Base-by-base conservation (phyloP, 2,329 filamentous ascomycete species). In the Trichoderma asperellum region DNA sequence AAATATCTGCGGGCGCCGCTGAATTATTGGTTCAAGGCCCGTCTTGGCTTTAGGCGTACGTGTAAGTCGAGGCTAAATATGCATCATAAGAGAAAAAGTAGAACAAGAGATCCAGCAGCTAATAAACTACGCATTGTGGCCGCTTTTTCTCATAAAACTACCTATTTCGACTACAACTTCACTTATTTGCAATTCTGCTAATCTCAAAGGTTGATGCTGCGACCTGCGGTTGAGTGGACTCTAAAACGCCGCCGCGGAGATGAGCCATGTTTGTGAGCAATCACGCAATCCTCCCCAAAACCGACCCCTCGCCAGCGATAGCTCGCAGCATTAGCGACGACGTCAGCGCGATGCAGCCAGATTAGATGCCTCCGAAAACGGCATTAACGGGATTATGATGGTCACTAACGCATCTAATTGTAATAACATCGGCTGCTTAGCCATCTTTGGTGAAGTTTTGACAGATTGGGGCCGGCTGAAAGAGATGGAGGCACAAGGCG, bases 231-330 rank as follows among this genome's bases (percentile, higher is more conserved):
- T 29, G 49, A 37, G 61, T 64, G 61, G 61, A 7, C 61, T 64
- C 61, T 7, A 34, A 21, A 66, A 58, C 63, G 35, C 27, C 53
- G 34, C 63, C 53, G 37, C 14, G 65, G 43, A 34, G 32, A 68
- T 69, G 68, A 69, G 68, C 68, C 62, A 69, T 53, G 43, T 55
- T 64, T 43, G 61, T 58, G 61, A 60, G 55, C 68, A 69, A 69
- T 69, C 68, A 69, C 68, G 68, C 68, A 66, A 69, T 69, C 68
- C 68, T 18, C 4, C 43, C 57, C 40, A 8, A 27, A 59, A 32
- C 58, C 58, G 24, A 8, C 66, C 56, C 53, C 63, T 66, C 61
- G 61, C 53, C 55, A 43, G 34, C 58, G 35, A 49, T 47, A 56
- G 52, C 67, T 55, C 55, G 49, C 37, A 58, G 27, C 59, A 27